phyloP scores from a whole-genome alignment of 1,284 basidiomycete species.

The Malassezia pachydermatis region DNA sequence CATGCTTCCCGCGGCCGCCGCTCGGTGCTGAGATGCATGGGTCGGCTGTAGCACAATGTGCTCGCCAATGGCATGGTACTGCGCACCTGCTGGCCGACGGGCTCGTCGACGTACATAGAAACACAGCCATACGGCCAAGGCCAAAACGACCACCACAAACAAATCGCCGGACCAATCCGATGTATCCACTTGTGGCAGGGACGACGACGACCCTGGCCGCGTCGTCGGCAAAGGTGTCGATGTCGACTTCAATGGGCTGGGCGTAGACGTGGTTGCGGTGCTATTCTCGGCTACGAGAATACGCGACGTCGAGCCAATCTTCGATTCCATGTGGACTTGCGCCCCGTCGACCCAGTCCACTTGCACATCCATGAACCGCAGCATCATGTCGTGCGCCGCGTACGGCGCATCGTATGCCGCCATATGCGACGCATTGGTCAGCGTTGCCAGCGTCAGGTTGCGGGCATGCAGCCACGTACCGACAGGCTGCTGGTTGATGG shows the following conservation, averaged over 20 bases:
- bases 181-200: not conserved
- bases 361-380: conserved; percentile 55
- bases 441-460: conserved; percentile 87
- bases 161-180: not conserved
- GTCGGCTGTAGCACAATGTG: conserved; percentile 1
- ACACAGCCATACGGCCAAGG: conserved; percentile 61
- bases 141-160: conserved; percentile 62
- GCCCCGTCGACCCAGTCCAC: conserved; percentile 50
- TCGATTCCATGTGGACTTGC: not conserved
- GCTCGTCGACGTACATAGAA: conserved; percentile 63
- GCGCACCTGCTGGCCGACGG: conserved; percentile 13
- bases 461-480: conserved; percentile 82
- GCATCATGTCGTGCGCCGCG: conserved; percentile 90
- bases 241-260: too few species aligned
- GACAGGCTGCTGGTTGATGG: conserved; percentile 63
- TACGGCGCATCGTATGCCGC: conserved; percentile 81
- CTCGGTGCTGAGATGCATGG: not conserved
- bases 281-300: too few species aligned
- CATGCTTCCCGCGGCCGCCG: not conserved
- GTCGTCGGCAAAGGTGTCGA: not conserved
- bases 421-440: conserved; percentile 55
- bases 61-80: conserved; percentile 15
- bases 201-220: not conserved
- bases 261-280: too few species aligned
- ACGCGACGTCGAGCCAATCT: not conserved